Evolutionary conservation across 208 protist genomes (phyloP), one percentile per base, ranked within the genome.

Genomic region (Phytomonas francai): DNA sequence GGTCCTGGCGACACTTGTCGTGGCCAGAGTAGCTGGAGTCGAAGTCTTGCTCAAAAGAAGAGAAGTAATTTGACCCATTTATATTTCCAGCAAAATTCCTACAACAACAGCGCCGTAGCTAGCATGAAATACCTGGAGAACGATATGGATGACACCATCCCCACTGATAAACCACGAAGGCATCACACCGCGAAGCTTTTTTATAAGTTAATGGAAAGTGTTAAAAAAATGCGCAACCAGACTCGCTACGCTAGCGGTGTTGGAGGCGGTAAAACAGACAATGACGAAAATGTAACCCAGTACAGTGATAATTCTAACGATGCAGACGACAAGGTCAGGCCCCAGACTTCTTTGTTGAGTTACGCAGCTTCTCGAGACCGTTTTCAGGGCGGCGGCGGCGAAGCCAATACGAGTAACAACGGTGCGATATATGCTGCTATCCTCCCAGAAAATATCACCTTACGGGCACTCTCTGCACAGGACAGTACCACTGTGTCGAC

Each of bases 401-500:
- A 54, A 45, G 29, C 22, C 60, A 61, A 29, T 66, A 59, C 45
- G 34, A 74, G 29, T 71, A 83, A n/a, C 65, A 72, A 8, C 78
- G 83, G 51, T 69, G 68, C 62, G 70, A 54, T 54, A 54, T 54
- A 54, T 19, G 25, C 16, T 54, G 45, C 45, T 25, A 25, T 54
- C 16, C 45, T 54, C 25, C 45, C 45, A 54, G 45, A 54, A 54
- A 54, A 54, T 54, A 54, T 83, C 59, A 75, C 67, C 28, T 60
- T 87, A 64, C 74, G 79, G 49, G 70, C 78, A 63, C 67, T 94
- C 45, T 85, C 78, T 68, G 60, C 75, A 58, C 72, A 88, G 58
- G 85, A 89, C 74, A 71, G 66, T 61, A 83, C 70, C 62, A 79
- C 84, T 6, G 74, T 95, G 56, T 70, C 67, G 16, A 76, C 76